Conservation (phyloP, 768 basidiomycete genomes). For the Boletus speciosus region DNA sequence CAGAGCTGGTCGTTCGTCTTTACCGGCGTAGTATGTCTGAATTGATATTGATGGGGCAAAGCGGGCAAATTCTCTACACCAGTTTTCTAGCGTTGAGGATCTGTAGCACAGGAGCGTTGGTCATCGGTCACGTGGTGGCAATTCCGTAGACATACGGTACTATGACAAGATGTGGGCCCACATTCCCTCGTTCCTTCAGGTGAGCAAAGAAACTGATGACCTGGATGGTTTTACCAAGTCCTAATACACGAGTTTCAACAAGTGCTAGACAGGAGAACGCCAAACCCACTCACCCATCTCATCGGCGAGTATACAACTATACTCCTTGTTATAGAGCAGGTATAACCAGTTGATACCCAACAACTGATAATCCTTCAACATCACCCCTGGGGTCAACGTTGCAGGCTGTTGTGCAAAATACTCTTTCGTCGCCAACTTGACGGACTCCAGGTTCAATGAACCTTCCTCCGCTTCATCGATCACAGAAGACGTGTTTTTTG, state of each 20-base stretch:
- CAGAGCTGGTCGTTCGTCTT: conserved; percentile 75
- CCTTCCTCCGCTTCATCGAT: conserved; percentile 53
- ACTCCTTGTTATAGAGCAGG: conserved; percentile 71
- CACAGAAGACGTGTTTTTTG: conserved; percentile 16
- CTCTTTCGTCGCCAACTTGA: conserved; percentile 47
- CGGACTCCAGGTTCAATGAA: conserved; percentile 52
- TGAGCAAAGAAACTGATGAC: conserved; percentile 96
- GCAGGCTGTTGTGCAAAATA: conserved; percentile 77
- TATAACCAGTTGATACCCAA: conserved; percentile 98
- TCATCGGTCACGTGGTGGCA: neutral
- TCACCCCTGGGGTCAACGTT: conserved; percentile 59
- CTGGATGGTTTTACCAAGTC: conserved; percentile 97
- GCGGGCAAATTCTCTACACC: conserved; percentile 92
- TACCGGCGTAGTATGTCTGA: conserved; percentile 91
- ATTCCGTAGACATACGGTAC: conserved; percentile 71
- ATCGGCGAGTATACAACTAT: conserved; percentile 96
- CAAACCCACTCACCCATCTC: conserved; percentile 81
- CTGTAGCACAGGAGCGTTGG: conserved; percentile 36
- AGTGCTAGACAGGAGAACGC: neutral
- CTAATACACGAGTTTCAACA: conserved; percentile 36
- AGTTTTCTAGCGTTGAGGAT: conserved; percentile 96
- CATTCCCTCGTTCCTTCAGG: conserved; percentile 72
- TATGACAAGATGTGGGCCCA: conserved; percentile 88
- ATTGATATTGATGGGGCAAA: conserved; percentile 86
- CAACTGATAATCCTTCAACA: conserved; percentile 94